Conservation (phyloP, 371 early-diverging fungal genomes). For the Homolaphlyctis polyrhiza region DNA sequence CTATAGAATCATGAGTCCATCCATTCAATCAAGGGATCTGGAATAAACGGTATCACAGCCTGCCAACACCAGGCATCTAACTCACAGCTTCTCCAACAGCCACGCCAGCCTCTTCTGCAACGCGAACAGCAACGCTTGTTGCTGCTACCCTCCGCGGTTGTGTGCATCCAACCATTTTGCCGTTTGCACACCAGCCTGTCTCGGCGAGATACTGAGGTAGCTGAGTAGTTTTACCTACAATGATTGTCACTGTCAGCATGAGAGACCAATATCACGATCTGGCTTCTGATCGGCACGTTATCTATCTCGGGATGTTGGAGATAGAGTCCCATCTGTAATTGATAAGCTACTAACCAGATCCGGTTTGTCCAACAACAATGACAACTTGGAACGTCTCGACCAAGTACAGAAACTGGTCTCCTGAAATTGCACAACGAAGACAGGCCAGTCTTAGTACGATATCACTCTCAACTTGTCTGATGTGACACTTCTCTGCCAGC, state of each 20-base stretch:
- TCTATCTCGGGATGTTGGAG: background rate
- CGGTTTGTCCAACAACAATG: slow-evolving; percentile 95
- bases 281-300: background rate
- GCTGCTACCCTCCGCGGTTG: slow-evolving; percentile 98
- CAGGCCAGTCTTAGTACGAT: too few relatives aligned
- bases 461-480: too few relatives aligned
- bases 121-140: slow-evolving; percentile 94
- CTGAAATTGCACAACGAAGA: too few relatives aligned
- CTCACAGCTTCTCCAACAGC: slow-evolving; percentile 57
- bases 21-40: too few relatives aligned
- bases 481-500: background rate
- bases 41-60: background rate
- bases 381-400: slow-evolving; percentile 83
- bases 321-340: slow-evolving; percentile 90
- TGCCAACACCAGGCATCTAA: background rate
- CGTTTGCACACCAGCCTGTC: slow-evolving; percentile 69
- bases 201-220: slow-evolving; percentile 97
- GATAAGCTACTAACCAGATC: too few relatives aligned
- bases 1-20: too few relatives aligned
- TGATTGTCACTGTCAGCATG: background rate
- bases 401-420: slow-evolving; percentile 69
- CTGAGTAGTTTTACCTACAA: slow-evolving; percentile 42
- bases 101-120: slow-evolving; percentile 85
- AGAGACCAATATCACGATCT: background rate
- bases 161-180: slow-evolving; percentile 83